Percentiles rank a stretch among this genome's conserved stretches.
Conservation (phyloP, 2,329 filamentous ascomycete species). For the Escovopsis weberi region DNA sequence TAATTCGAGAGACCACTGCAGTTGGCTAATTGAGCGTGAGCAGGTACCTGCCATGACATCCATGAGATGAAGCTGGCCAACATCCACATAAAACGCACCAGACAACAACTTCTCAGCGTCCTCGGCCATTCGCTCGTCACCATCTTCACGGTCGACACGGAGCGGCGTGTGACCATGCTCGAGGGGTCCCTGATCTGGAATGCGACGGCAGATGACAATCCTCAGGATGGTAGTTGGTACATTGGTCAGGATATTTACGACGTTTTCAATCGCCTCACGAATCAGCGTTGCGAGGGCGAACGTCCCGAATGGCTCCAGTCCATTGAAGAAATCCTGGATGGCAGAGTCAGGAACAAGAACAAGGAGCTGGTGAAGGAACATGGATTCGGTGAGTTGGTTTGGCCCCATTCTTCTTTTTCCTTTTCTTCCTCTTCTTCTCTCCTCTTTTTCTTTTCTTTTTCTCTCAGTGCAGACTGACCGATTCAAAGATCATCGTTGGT, state of each 20-base stretch:
- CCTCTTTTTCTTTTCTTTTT: no score
- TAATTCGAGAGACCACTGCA: background rate
- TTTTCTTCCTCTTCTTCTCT: no score
- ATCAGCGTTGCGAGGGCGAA: constrained; percentile 27
- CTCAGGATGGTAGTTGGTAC: constrained; percentile 26
- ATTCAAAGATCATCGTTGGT: constrained; percentile 44
- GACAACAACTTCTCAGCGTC: constrained; percentile 58
- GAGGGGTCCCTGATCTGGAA: constrained; percentile 52
- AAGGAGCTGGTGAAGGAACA: constrained; percentile 51
- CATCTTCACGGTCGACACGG: constrained; percentile 55
- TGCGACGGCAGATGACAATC: constrained; percentile 21
- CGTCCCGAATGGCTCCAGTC: constrained; percentile 37
- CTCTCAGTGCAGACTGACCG: background rate
- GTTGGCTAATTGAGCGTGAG: background rate
- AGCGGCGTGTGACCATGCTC: constrained; percentile 49
- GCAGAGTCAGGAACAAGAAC: constrained; percentile 37
- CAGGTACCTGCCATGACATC: constrained; percentile 60
- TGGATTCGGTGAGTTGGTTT: constrained; percentile 28
- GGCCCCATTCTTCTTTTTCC: no score
- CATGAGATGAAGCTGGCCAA: constrained; percentile 59
- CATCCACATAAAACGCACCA: constrained; percentile 47
- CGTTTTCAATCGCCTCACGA: constrained; percentile 40
- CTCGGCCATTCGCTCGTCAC: constrained; percentile 63
- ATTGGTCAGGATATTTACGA: constrained; percentile 50
- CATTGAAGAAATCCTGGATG: constrained; percentile 50